Base-by-base conservation (phyloP, 202 grass and related monocot species). In the Panicum hallii region DNA sequence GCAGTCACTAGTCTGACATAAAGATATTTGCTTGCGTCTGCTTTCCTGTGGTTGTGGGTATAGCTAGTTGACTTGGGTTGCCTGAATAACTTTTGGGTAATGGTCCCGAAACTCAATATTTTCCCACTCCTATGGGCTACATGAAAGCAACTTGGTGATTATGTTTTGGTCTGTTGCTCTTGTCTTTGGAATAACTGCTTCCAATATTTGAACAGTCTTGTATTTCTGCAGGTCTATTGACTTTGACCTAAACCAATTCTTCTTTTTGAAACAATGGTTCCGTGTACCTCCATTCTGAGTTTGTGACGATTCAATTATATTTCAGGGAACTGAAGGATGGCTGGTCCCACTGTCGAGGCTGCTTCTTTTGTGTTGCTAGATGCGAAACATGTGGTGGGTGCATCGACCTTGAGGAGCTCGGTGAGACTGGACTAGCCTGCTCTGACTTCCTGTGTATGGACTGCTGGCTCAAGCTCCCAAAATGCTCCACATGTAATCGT, bases 341-440 rank as follows among this genome's bases (percentile, higher is more conserved):
- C 38, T 62, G 80, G 82, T 28, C 30, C 17, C 63, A 41, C 48
- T 96, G 91, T 16, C 72, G 93, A 79, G 97, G 91, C 19, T 96
- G 97, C 70, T 88, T 88, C 86, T 96, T 92, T 67, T 93, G 90
- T 52, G 78, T 99, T 66, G 72, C 97, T 79, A 92, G 93, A 89
- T 99, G 93, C 11, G 93, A 99, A 76, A 89, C 84, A 48, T 94
- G 97, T 50, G 97, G 93, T 83, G 90, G 90, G 26, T 99, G 97
- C 78, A 89, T 94, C 48, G 80, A 88, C 68, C 67, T 83, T 36
- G 88, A 94, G n/a, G 84, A 96, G 84, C 56, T 84, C 8, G 17
- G 45, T 10, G 86, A 89, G 30, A 79, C 67, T 82, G 82, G 83
- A 56, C 84, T 88, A 23, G 91, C 82, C 17, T 92, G 93, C 73